Percentiles rank a stretch among this genome's conserved stretches.
These are phyloP conservation scores for Stevia rebaudiana DNA, from an alignment of 140 eudicot species.

Conservation along the genomic window DNA sequence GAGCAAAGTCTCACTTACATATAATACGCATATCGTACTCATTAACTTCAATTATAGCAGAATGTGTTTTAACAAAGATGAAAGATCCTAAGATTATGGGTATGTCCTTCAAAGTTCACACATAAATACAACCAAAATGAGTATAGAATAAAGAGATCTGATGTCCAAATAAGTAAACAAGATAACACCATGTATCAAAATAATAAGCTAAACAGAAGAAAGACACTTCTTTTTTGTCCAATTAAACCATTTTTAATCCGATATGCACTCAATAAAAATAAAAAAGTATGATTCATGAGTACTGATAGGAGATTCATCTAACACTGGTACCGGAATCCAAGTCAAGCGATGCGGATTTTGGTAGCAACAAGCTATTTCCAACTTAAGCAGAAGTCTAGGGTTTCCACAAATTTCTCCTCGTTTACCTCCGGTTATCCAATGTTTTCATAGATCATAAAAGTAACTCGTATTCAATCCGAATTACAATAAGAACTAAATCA, in stretches of 20 bases:
- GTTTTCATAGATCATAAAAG: slow-evolving; percentile 1
- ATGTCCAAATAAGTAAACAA: neutral
- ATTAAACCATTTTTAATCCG: neutral
- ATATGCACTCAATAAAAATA: neutral
- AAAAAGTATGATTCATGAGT: neutral
- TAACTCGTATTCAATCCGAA: neutral
- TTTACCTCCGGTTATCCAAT: neutral
- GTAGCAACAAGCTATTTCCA: neutral
- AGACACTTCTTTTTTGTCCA: neutral
- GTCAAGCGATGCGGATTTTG: neutral
- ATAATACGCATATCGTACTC: neutral
- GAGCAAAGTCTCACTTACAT: neutral
- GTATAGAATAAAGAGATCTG: neutral
- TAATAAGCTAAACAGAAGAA: neutral
- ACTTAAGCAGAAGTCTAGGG: slow-evolving; percentile 16
- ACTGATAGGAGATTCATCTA: no score
- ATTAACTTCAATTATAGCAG: neutral
- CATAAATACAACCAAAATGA: no score
- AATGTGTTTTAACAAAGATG: neutral
- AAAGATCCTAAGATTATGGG: neutral
- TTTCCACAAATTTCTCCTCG: slow-evolving; percentile 11
- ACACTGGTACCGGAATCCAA: no score
- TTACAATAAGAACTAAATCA: neutral
- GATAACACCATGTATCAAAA: neutral
- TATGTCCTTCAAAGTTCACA: neutral